phyloP scores from a whole-genome alignment of 495 filamentous ascomycete genomes.

The Aspergillus sclerotiicarbonarius region DNA sequence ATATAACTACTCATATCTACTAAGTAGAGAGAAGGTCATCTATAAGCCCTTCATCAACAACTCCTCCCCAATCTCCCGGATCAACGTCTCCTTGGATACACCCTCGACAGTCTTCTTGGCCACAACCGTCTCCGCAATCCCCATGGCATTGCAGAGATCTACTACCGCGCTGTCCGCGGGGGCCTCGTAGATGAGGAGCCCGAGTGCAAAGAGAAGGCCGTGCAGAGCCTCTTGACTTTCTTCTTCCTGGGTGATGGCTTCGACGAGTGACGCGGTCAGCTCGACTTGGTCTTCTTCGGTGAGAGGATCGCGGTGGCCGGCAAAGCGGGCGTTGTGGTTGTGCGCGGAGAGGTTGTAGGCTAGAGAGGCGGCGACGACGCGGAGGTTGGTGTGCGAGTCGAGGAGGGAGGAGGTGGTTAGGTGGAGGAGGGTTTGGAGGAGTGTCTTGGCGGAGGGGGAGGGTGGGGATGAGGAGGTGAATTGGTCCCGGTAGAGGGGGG shows the following conservation, averaged over 20 bases:
- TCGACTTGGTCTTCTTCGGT: slow-evolving; percentile 71
- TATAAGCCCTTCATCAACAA: slow-evolving; percentile 37
- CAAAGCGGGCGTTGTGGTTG: slow-evolving; percentile 63
- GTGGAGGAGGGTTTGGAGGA: slow-evolving; percentile 24
- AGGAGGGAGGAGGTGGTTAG: slow-evolving; percentile 55
- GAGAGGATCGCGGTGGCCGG: slow-evolving; percentile 57
- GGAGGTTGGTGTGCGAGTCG: slow-evolving; percentile 51
- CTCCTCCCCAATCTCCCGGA: slow-evolving; percentile 57
- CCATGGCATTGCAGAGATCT: slow-evolving; percentile 72
- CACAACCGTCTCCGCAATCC: slow-evolving; percentile 57
- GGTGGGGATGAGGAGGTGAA: slow-evolving; percentile 38
- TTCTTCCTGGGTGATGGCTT: slow-evolving; percentile 68
- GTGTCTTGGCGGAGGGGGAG: slow-evolving; percentile 15
- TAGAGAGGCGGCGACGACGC: slow-evolving; percentile 78
- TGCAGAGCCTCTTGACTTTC: slow-evolving; percentile 67
- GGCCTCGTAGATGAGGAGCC: slow-evolving; percentile 68
- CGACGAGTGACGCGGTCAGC: slow-evolving; percentile 70
- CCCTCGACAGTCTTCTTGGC: slow-evolving; percentile 48
- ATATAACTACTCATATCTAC: no score
- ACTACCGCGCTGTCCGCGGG: slow-evolving; percentile 66
- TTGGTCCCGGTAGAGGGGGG: slow-evolving; percentile 47
- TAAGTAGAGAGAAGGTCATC: background rate
- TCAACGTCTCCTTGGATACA: slow-evolving; percentile 53
- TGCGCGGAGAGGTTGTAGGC: slow-evolving; percentile 75
- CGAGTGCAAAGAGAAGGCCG: slow-evolving; percentile 69